A percentile compares a stretch with the other conserved stretches of the same genome.
These are phyloP conservation scores for Ogataea polymorpha DNA, from an alignment of 805 yeast species.

Conservation along the genomic window DNA sequence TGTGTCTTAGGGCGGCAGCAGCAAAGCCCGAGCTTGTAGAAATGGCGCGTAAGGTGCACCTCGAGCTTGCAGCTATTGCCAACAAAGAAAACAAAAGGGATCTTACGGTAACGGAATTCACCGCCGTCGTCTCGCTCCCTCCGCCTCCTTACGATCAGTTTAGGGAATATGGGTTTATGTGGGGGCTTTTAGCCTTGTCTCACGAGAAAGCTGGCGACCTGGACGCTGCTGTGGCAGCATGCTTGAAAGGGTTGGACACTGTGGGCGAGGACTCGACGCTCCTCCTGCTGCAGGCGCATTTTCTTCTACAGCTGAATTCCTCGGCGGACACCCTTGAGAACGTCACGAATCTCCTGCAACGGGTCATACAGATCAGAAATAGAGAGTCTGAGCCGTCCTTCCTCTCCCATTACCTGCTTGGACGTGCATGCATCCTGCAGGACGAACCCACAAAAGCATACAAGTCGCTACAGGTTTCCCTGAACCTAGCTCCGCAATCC, in stretches of 20 bases:
- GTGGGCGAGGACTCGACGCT: slow-evolving; percentile 45
- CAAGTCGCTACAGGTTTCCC: slow-evolving; percentile 52
- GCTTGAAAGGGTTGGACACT: slow-evolving; percentile 45
- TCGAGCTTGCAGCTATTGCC: slow-evolving; percentile 55
- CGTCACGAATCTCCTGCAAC: slow-evolving; percentile 38
- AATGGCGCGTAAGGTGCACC: slow-evolving; percentile 49
- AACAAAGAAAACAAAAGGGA: slow-evolving; percentile 49
- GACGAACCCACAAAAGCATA: slow-evolving; percentile 51
- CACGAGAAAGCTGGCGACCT: slow-evolving; percentile 51
- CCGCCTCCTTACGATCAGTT: slow-evolving; percentile 43
- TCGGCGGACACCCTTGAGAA: slow-evolving; percentile 32
- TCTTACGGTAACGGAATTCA: slow-evolving; percentile 46
- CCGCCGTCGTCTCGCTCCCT: slow-evolving; percentile 48
- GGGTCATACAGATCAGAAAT: slow-evolving; percentile 28
- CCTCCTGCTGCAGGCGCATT: slow-evolving; percentile 46
- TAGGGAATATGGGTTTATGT: slow-evolving; percentile 46
- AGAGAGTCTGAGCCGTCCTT: slow-evolving; percentile 42
- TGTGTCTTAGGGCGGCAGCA: slow-evolving; percentile 39
- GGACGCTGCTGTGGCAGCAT: slow-evolving; percentile 45
- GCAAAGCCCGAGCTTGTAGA: slow-evolving; percentile 36
- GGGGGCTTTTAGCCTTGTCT: slow-evolving; percentile 53
- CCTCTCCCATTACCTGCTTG: slow-evolving; percentile 55
- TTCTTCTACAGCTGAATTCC: slow-evolving; percentile 36
- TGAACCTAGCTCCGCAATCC: slow-evolving; percentile 47
- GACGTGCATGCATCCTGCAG: slow-evolving; percentile 47